Conservation (phyloP, 441 rosid species). For the Aleurites moluccanus region DNA sequence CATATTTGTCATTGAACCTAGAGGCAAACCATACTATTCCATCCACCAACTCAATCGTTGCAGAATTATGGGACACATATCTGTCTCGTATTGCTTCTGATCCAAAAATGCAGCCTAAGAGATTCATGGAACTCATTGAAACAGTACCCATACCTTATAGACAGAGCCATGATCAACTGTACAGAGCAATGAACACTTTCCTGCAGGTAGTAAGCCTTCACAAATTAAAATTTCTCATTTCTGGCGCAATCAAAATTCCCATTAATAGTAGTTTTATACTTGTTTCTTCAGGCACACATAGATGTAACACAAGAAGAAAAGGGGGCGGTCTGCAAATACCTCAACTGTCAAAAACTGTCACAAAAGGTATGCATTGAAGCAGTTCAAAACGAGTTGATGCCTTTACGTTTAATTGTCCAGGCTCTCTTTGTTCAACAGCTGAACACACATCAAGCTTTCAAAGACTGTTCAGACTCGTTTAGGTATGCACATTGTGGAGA, state of each 20-base stretch:
- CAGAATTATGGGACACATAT: conserved; percentile 64
- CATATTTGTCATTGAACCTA: conserved; percentile 37
- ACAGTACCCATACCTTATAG: conserved; percentile 56
- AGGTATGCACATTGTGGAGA: conserved; percentile 49
- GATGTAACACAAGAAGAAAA: conserved; percentile 61
- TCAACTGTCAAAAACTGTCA: conserved; percentile 70
- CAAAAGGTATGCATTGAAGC: conserved; percentile 69
- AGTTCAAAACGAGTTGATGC: conserved; percentile 79
- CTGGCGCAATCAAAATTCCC: background rate
- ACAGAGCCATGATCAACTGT: conserved; percentile 68
- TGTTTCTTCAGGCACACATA: conserved; percentile 46
- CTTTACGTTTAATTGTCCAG: conserved; percentile 69
- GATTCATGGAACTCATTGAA: conserved; percentile 61
- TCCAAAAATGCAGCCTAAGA: conserved; percentile 42
- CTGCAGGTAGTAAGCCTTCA: conserved; percentile 43
- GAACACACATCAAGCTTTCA: conserved; percentile 73
- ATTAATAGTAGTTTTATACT: background rate
- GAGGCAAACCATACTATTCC: conserved; percentile 41
- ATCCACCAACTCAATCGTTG: conserved; percentile 44
- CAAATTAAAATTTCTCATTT: background rate
- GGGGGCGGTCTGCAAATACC: conserved; percentile 59
- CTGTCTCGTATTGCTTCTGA: conserved; percentile 46
- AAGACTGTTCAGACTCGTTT: conserved; percentile 72
- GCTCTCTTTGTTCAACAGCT: conserved; percentile 75
- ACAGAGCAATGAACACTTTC: conserved; percentile 59